Evolutionary conservation across 208 protist genomes (phyloP).

Genomic region (Leptomonas pyrrhocoris): DNA sequence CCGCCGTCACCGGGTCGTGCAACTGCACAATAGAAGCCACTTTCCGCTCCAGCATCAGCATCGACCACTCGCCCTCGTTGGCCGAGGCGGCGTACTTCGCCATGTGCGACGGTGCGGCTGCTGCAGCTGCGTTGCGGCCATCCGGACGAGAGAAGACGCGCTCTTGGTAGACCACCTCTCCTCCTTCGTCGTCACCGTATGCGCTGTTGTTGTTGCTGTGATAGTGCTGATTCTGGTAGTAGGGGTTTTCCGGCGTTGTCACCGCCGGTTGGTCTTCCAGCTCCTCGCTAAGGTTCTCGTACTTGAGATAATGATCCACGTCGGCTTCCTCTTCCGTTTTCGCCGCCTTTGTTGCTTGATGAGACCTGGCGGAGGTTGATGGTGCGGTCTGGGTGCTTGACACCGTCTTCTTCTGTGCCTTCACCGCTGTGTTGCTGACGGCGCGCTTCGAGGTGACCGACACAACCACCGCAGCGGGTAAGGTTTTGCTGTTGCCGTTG

Average conservation of each 20-base stretch:
- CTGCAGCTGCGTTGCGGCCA: background rate
- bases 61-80: slow-evolving; percentile 26
- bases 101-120: slow-evolving; percentile 9
- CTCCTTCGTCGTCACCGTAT: background rate
- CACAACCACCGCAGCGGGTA: slow-evolving; percentile 8
- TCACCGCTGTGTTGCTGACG: background rate
- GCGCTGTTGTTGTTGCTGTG: background rate
- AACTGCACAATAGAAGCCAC: slow-evolving; percentile 79
- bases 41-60: slow-evolving; percentile 54
- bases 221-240: background rate
- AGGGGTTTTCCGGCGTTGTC: background rate
- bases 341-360: background rate
- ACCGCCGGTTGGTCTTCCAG: background rate
- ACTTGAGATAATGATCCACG: slow-evolving; percentile 24
- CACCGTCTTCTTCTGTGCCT: background rate
- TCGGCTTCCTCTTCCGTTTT: slow-evolving; percentile 1
- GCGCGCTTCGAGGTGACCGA: slow-evolving; percentile 13
- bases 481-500: slow-evolving; percentile 5
- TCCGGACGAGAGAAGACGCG: slow-evolving; percentile 12
- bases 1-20: slow-evolving; percentile 79
- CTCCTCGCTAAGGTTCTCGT: slow-evolving; percentile 28
- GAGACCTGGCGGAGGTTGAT: background rate
- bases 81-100: slow-evolving; percentile 12
- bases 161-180: slow-evolving; percentile 19
- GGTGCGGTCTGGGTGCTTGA: background rate